Evolutionary conservation across 2,329 filamentous ascomycete species (phyloP), one percentile per base, ranked within the genome.

Genomic region (Colletotrichum horii): DNA sequence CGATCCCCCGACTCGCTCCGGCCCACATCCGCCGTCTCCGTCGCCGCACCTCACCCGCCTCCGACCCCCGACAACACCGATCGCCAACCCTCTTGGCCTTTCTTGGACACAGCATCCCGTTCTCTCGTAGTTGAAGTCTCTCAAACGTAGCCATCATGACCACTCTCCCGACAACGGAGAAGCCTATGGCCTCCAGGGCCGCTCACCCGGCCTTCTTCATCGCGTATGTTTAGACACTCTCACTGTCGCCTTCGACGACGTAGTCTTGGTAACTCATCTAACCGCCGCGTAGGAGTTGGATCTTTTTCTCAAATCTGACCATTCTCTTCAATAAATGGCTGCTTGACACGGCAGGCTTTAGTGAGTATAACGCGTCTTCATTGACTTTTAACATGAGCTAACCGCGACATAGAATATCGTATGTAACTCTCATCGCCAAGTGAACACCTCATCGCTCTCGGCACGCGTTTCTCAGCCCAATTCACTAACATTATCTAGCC

Each of bases 321-420:
- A 97, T 98, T 82, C 87, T 98, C 77, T 97, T 97, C 89, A 98
- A 98, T 89, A 98, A 98, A 87, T 96, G 94, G 91, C 91, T 98
- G 66, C 90, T 98, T 75, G 92, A 95, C 82, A 92, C 91, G 77
- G 90, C 90, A 80, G 90, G 93, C 73, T 96, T 96, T 85, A 90
- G 94, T 95, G 87, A 88, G 93, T 77, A 66, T 12, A 62, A 52
- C 55, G 30, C 64, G 15, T 32, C 7, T 32, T 12, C 19, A 3
- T 43, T 19, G n/a, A 4, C 34, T 52, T 22, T 11, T 9, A 30
- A 30, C 26, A 48, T 60, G 70, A 71, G 60, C 79, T 82, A 77
- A 82, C 79, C 60, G 64, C 15, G 6, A 56, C 48, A 14, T 77
- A 87, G 86, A 83, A 80, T 89, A 87, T 79, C 87, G 87, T 89